These are phyloP conservation scores for Talaromyces sp. DNA, from an alignment of 2,329 filamentous ascomycete species.

Conservation along the genomic window DNA sequence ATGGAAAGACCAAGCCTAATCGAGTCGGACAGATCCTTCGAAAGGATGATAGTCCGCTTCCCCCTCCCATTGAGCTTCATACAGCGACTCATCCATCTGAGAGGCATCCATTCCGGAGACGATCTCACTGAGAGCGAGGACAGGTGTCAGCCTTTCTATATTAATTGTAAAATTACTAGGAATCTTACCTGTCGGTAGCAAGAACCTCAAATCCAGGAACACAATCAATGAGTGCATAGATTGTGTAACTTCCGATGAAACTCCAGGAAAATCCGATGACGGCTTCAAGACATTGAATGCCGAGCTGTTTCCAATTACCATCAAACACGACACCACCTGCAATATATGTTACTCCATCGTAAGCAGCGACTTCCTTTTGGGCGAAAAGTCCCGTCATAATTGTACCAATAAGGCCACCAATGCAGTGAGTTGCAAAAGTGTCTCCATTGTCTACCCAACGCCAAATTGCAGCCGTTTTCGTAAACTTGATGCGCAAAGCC, in stretches of 20 bases:
- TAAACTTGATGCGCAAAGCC: conserved; percentile 53
- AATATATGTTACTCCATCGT: conserved; percentile 44
- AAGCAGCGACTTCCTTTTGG: conserved; percentile 50
- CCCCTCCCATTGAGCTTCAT: conserved; percentile 35
- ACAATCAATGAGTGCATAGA: conserved; percentile 53
- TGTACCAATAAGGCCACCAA: conserved; percentile 52
- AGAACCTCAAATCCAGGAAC: conserved; percentile 53
- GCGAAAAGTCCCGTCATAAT: conserved; percentile 53
- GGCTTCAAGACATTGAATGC: conserved; percentile 52
- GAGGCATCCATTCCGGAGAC: conserved; percentile 50
- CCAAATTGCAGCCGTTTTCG: conserved; percentile 45
- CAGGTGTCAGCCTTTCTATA: background rate
- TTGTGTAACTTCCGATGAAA: conserved; percentile 48
- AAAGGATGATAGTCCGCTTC: conserved; percentile 30
- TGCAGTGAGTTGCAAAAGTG: conserved; percentile 55
- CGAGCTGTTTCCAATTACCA: conserved; percentile 50
- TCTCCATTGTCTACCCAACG: conserved; percentile 56
- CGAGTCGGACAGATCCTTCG: background rate
- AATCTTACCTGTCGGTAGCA: conserved; percentile 51
- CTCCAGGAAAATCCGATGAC: conserved; percentile 52
- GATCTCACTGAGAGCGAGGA: conserved; percentile 33
- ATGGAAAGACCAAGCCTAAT: background rate
- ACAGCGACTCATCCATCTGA: conserved; percentile 50
- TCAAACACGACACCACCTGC: conserved; percentile 53
- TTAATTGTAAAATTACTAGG: background rate